Base-by-base conservation (phyloP, 371 early-diverging fungal species). In the Lichtheimia corymbifera region DNA sequence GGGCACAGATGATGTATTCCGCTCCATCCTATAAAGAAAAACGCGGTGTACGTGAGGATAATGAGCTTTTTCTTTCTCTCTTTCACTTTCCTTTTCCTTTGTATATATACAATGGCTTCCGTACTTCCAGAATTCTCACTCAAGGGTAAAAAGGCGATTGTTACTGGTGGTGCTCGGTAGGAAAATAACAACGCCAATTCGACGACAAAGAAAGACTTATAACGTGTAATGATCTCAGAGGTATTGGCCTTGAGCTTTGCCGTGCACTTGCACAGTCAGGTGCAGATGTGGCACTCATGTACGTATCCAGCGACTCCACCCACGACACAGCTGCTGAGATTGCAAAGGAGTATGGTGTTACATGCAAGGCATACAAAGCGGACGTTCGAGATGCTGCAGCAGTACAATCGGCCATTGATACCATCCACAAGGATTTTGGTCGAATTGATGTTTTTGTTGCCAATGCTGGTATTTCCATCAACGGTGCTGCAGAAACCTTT, bases 141-240 rank as follows among this genome's bases (percentile, higher is more conserved):
- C 28, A 75, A 72, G 52, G 79, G 74, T 43, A 79, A 76, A 43
- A 72, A 70, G 28, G 79, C 74, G 15, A 55, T 76, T 40, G 71
- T 79, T 30, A 79, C 79, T 41, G 79, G 79, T 54, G 79, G 79
- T 50, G 76, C 69, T n/a, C 67, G 79, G 76, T 74, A 73, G 40
- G 54, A 4, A 54, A 5, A 40, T 2, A 54, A 5, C 12, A 3
- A 40, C 47, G 17, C 14, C 5, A n/a, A 47, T 22, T 14, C 11
- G 22, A 17, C 14, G n/a, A n/a, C n/a, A n/a, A 47, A 17, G 14
- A 9, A 11, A 17, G 18, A 47, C 47, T n/a, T 11, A 15, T 20
- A 17, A 25, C 24, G 18, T 5, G 4, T 51, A 1, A 13, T 12
- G 7, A 28, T 25, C 6, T 4, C 49, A 74, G 79, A 57, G 79